Percentiles rank a stretch among this genome's conserved stretches.
Conservation (phyloP, 768 basidiomycete species). For the Cystoderma amianthinum region DNA sequence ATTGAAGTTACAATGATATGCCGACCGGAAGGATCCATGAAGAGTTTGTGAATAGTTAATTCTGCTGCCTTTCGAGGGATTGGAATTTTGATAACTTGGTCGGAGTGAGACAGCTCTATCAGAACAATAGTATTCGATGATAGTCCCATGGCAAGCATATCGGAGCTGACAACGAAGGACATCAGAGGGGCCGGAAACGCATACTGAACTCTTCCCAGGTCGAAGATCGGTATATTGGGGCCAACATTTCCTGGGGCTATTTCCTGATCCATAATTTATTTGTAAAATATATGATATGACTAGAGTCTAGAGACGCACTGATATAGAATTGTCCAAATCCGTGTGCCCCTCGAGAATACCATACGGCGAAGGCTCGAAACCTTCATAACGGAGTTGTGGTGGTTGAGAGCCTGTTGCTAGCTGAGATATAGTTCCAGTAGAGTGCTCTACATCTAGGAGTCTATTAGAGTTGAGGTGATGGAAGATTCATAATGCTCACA, state of each 20-base stretch:
- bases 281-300: not conserved
- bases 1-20: constrained; percentile 84
- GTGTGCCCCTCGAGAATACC: constrained; percentile 42
- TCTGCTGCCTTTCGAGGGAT: constrained; percentile 72
- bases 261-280: constrained; percentile 9
- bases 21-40: constrained; percentile 88
- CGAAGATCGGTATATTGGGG: constrained; percentile 62
- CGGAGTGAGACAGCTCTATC: constrained; percentile 84
- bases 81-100: constrained; percentile 78
- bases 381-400: constrained; percentile 73
- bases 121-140: constrained; percentile 72
- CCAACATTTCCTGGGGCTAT: constrained; percentile 25
- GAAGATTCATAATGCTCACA: constrained; percentile 34
- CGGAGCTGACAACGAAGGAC: constrained; percentile 78
- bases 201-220: constrained; percentile 85
- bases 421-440: constrained; percentile 42
- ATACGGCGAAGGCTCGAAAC: constrained; percentile 74
- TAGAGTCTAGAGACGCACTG: constrained; percentile 13
- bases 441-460: constrained; percentile 78
- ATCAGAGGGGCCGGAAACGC: constrained; percentile 80
- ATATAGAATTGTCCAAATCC: constrained; percentile 29
- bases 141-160: constrained; percentile 81
- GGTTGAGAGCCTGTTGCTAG: constrained; percentile 26
- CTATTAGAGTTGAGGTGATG: constrained; percentile 3
- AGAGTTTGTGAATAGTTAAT: constrained; percentile 74